These are phyloP conservation scores for Aspergillus baeticus DNA, from an alignment of 495 filamentous ascomycete genomes.

Conservation along the genomic window DNA sequence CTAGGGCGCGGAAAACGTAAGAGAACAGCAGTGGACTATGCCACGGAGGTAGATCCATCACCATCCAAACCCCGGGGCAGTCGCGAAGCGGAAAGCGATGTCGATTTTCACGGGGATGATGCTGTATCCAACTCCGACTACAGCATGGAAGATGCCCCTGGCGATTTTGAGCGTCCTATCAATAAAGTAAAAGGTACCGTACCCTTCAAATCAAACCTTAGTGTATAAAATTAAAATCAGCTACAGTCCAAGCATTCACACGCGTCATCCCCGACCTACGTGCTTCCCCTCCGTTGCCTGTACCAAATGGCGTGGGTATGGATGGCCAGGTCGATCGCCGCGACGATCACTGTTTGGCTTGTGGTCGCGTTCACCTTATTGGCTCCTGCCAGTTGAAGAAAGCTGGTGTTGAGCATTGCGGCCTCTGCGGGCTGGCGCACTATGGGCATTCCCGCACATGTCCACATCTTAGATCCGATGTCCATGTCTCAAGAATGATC, in stretches of 20 bases:
- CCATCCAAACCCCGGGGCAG: slow-evolving; percentile 27
- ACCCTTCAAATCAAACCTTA: background rate
- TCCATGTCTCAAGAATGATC: slow-evolving; percentile 59
- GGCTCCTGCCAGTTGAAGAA: slow-evolving; percentile 62
- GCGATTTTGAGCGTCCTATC: slow-evolving; percentile 11
- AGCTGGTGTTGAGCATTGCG: slow-evolving; percentile 62
- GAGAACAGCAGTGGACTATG: slow-evolving; percentile 43
- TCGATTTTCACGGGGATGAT: slow-evolving; percentile 29
- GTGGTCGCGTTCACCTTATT: slow-evolving; percentile 46
- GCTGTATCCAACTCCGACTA: slow-evolving; percentile 25
- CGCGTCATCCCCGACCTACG: slow-evolving; percentile 29
- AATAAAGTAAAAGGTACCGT: slow-evolving; percentile 25
- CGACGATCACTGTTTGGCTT: slow-evolving; percentile 51
- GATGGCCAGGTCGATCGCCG: slow-evolving; percentile 41
- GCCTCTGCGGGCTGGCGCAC: slow-evolving; percentile 68
- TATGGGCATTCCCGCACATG: slow-evolving; percentile 55
- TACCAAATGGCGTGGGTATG: slow-evolving; percentile 25
- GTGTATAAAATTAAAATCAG: slow-evolving; percentile 7
- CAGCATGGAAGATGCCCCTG: slow-evolving; percentile 16
- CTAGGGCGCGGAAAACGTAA: slow-evolving; percentile 81
- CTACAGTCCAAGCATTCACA: slow-evolving; percentile 35
- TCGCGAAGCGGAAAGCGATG: slow-evolving; percentile 31
- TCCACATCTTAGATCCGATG: slow-evolving; percentile 56
- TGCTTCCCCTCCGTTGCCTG: slow-evolving; percentile 13
- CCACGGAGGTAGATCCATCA: slow-evolving; percentile 14